Percentiles rank a stretch among this genome's conserved stretches.
Evolutionary conservation across 495 filamentous ascomycete genomes (phyloP).

Genomic region (Penicillium malachiteum): DNA sequence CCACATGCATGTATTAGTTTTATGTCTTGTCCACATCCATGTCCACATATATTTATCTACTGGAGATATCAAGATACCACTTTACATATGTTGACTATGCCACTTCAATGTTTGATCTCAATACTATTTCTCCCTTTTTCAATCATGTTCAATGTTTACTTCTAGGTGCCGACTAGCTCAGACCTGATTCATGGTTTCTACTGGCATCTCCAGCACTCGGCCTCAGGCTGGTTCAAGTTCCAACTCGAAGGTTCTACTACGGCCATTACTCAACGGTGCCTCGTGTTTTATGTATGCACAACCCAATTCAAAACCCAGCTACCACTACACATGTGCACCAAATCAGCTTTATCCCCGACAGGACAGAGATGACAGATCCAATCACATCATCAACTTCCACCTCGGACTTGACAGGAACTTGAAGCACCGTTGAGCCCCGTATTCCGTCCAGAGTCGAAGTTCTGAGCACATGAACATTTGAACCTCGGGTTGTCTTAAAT

Average conservation of each 20-base stretch:
- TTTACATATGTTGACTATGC: too few relatives aligned
- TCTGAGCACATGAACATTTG: not conserved
- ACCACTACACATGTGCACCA: not conserved
- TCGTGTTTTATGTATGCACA: not conserved
- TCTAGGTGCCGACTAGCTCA: too few relatives aligned
- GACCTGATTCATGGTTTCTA: not conserved
- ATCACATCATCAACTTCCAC: not conserved
- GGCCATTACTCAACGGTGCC: not conserved
- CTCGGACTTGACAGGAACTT: not conserved
- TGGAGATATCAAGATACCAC: too few relatives aligned
- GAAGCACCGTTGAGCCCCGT: not conserved
- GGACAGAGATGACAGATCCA: not conserved
- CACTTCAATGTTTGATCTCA: not conserved
- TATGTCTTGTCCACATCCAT: conserved; percentile 4
- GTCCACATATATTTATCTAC: conserved; percentile 3
- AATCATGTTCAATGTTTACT: too few relatives aligned
- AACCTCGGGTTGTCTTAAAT: not conserved
- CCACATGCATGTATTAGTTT: not conserved
- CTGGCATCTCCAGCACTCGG: not conserved
- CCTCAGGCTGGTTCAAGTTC: too few relatives aligned
- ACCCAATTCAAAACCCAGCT: not conserved
- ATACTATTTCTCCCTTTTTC: too few relatives aligned
- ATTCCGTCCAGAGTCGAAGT: not conserved
- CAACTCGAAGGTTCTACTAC: too few relatives aligned
- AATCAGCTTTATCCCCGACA: not conserved